Evolutionary conservation across 495 filamentous ascomycete genomes (phyloP).

Genomic region (Hypoxylon cercidicola): DNA sequence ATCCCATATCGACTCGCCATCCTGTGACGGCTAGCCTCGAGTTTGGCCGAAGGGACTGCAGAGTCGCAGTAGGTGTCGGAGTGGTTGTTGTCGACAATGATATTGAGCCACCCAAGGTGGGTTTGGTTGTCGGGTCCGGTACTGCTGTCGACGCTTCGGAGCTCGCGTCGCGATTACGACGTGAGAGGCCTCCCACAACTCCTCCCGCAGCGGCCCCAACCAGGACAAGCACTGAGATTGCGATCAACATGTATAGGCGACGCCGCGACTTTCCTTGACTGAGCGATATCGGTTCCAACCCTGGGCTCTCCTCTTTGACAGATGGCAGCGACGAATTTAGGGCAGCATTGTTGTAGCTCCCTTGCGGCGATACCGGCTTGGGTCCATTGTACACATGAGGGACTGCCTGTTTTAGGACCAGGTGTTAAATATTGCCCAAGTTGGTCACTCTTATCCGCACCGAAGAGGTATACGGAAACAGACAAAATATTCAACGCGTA

Average conservation of each 20-base stretch:
- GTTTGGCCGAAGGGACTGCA: slow-evolving; percentile 9
- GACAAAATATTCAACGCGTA: not conserved
- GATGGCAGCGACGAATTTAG: not conserved
- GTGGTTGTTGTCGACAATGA: not conserved
- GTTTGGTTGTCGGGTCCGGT: not conserved
- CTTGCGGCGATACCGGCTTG: not conserved
- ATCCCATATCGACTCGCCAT: slow-evolving; percentile 4
- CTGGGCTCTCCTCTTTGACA: not conserved
- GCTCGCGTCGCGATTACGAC: not conserved
- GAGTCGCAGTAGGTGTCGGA: slow-evolving; percentile 2
- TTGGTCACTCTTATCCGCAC: not conserved
- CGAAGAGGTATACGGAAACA: not conserved
- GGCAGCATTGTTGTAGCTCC: not conserved
- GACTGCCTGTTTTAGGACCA: slow-evolving; percentile 1
- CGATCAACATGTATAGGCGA: not conserved
- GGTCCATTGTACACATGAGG: slow-evolving; percentile 5
- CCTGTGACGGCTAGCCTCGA: slow-evolving; percentile 10
- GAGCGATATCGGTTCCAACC: not conserved
- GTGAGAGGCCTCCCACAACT: slow-evolving; percentile 9
- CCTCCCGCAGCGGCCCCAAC: slow-evolving; percentile 4
- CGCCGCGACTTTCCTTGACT: not conserved
- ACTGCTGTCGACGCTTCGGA: not conserved
- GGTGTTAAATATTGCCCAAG: not conserved
- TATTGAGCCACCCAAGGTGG: no score
- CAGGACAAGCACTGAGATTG: not conserved